Conservation (phyloP, 768 basidiomycete genomes). For the Phlegmacium glaucopus region DNA sequence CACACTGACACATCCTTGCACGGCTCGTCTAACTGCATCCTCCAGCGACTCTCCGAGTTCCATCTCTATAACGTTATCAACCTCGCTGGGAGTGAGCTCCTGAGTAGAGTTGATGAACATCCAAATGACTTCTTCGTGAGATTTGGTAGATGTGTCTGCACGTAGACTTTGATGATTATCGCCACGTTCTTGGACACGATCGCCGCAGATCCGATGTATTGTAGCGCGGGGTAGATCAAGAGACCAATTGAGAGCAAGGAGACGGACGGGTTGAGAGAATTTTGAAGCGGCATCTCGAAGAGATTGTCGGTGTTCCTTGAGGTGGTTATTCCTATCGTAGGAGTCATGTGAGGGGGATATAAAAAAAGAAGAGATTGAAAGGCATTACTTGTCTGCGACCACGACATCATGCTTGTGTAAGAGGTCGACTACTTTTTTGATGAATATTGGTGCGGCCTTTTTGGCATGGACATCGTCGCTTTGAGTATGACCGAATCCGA, state of each 20-base stretch:
- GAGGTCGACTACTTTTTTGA: constrained; percentile 65
- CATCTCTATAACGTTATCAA: constrained; percentile 59
- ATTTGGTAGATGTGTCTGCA: constrained; percentile 46
- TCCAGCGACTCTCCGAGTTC: constrained; percentile 14
- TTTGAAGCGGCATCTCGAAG: constrained; percentile 54
- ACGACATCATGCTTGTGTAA: constrained; percentile 71
- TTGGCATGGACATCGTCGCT: constrained; percentile 85
- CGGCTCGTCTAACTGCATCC: no score
- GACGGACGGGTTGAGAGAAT: constrained; percentile 53
- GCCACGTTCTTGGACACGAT: constrained; percentile 74
- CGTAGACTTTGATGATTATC: constrained; percentile 82
- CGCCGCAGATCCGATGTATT: constrained; percentile 71
- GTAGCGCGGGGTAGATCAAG: constrained; percentile 50
- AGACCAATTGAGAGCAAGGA: constrained; percentile 82
- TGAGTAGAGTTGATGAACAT: constrained; percentile 68
- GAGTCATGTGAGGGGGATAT: no score
- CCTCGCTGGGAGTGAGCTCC: constrained; percentile 54
- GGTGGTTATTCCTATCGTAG: constrained; percentile 79
- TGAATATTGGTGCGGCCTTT: constrained; percentile 65
- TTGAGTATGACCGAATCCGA: constrained; percentile 88
- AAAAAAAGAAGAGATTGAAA: no score
- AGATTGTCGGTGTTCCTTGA: constrained; percentile 69
- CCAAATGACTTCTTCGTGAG: constrained; percentile 82
- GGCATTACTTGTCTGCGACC: constrained; percentile 90
- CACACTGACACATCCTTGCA: no score